phyloP scores from a whole-genome alignment of 2,329 filamentous ascomycete genomes.

The Hirsutella rhossiliensis region DNA sequence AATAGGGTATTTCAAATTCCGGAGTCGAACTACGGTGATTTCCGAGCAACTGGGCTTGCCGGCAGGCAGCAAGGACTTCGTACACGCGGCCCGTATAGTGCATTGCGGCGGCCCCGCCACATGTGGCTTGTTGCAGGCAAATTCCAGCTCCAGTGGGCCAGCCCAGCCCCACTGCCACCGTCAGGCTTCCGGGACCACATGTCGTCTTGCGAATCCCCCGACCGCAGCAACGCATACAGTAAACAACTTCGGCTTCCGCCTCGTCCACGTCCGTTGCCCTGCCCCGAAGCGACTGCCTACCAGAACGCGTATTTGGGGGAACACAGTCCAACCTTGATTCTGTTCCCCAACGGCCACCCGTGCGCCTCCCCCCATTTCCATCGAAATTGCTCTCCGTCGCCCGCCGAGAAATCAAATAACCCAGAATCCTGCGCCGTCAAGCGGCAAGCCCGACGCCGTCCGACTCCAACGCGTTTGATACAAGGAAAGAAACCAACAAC shows the following conservation, averaged over 20 bases:
- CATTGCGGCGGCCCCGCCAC: conserved; percentile 4
- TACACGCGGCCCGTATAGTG: too few relatives aligned
- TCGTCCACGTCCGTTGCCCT: neutral
- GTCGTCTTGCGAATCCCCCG: conserved; percentile 19
- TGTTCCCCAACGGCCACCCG: neutral
- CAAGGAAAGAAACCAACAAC: conserved; percentile 2
- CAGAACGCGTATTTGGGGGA: neutral
- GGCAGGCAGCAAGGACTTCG: too few relatives aligned
- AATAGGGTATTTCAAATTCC: too few relatives aligned
- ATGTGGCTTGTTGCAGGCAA: conserved; percentile 1
- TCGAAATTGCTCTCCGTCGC: neutral
- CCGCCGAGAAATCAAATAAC: neutral
- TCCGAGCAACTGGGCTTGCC: too few relatives aligned
- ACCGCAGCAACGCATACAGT: conserved; percentile 12
- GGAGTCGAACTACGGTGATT: too few relatives aligned
- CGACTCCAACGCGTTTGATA: neutral
- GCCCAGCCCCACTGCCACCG: conserved; percentile 5
- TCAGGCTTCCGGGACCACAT: conserved; percentile 19
- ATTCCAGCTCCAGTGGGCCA: neutral
- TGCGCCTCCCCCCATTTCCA: neutral
- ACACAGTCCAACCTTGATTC: neutral
- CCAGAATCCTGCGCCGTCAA: conserved; percentile 1
- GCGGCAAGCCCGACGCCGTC: neutral
- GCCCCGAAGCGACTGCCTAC: neutral
- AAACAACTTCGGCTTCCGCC: conserved; percentile 3